Base-by-base conservation (phyloP, 2,329 filamentous ascomycete genomes). In the Fusarium sp. region DNA sequence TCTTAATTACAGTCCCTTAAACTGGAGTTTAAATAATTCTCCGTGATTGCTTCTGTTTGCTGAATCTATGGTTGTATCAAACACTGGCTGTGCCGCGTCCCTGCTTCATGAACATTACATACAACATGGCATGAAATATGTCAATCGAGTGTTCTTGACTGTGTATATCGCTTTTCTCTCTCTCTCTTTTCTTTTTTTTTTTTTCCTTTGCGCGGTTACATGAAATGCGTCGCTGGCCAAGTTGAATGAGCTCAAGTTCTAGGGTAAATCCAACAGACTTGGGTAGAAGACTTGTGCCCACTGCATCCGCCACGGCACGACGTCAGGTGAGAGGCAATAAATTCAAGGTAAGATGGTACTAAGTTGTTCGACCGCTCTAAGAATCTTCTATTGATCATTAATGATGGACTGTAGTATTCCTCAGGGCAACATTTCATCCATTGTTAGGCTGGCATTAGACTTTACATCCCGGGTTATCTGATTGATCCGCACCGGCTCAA, bases 21-120 rank as follows among this genome's bases (percentile, higher is more conserved):
- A n/a, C n/a, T n/a, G n/a, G n/a, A 37, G 25, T 37, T 40, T 10
- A 6, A 23, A 43, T 23, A 60, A 68, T 60, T 67, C 53, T 48
- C 64, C 41, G 64, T 40, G 27, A 15, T 37, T 31, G 27, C 6
- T 6, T 5, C 11, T 31, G 29, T 15, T 5, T 39, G 39, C 11
- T 21, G 29, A 36, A 67, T 42, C 21, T 21, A 33, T 27, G 21
- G 33, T 50, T 20, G 36, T 27, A 57, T 27, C 20, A 11, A 13
- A 18, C 15, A 29, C 27, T 23, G n/a, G 20, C 61, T 63, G 43
- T 62, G 60, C 60, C 60, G 37, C 43, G 25, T 57, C 40, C 45
- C 52, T 43, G 23, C 35, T 35, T 43, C n/a, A 18, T 14, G 11
- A 14, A 13, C 27, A 25, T 15, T 10, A 23, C 43, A 52, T 45